Conservation (phyloP, 148 eudicot species). For the Hydrangea macrophylla region DNA sequence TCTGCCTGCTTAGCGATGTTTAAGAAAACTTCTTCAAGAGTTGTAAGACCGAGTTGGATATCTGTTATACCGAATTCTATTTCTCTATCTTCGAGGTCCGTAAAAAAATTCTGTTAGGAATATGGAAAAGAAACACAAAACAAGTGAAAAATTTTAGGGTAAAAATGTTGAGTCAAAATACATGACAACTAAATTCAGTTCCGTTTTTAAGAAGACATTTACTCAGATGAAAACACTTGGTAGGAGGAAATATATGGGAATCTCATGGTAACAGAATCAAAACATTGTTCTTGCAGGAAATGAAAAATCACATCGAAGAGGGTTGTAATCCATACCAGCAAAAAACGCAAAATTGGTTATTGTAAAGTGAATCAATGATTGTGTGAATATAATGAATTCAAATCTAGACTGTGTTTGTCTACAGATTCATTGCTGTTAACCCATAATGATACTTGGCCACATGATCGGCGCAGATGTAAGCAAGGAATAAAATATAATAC, state of each 20-base stretch:
- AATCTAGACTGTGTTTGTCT: neutral
- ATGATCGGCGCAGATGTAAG: too few species aligned
- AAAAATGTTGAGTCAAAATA: neutral
- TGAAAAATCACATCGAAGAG: neutral
- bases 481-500: too few species aligned
- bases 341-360: neutral
- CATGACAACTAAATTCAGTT: neutral
- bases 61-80: slow-evolving; percentile 53
- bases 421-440: neutral
- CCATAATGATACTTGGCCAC: too few species aligned
- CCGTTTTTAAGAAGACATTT: slow-evolving; percentile 18
- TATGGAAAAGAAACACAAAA: neutral
- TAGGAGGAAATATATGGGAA: neutral
- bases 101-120: slow-evolving; percentile 37
- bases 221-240: neutral
- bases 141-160: neutral
- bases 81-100: slow-evolving; percentile 61
- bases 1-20: slow-evolving; percentile 66
- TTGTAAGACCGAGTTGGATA: slow-evolving; percentile 68
- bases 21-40: slow-evolving; percentile 74
- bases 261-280: neutral
- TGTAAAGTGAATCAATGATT: neutral
- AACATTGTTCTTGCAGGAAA: too few species aligned
- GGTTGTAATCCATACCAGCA: neutral
- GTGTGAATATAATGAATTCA: neutral